Conservation (phyloP, 768 basidiomycete species). For the Coprinopsis sp. region DNA sequence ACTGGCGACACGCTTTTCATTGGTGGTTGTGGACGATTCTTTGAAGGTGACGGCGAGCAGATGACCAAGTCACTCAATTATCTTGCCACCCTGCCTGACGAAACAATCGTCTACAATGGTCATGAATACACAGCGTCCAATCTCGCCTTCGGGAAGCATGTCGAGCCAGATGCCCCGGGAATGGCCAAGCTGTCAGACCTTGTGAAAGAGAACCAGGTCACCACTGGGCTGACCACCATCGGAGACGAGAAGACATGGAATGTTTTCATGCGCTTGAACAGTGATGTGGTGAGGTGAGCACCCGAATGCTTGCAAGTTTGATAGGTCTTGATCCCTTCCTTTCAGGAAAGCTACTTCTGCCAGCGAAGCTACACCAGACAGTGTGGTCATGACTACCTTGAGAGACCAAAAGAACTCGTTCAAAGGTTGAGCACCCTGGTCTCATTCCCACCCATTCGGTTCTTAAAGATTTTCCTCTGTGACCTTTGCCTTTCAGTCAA, state of each 20-base stretch:
- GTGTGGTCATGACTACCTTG: slow-evolving; percentile 66
- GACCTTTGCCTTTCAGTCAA: too few relatives aligned
- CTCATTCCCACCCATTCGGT: too few relatives aligned
- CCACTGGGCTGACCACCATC: slow-evolving; percentile 83
- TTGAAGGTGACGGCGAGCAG: slow-evolving; percentile 75
- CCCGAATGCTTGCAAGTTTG: background rate
- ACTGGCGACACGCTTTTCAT: slow-evolving; percentile 93
- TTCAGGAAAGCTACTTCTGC: slow-evolving; percentile 48
- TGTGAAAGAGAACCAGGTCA: slow-evolving; percentile 53
- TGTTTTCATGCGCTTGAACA: slow-evolving; percentile 82
- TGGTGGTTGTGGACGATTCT: slow-evolving; percentile 90
- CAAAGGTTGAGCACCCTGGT: slow-evolving; percentile 47
- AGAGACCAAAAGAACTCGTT: slow-evolving; percentile 84
- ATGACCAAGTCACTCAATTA: slow-evolving; percentile 77
- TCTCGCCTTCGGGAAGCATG: slow-evolving; percentile 60
- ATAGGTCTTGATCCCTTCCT: background rate
- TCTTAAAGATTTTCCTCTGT: too few relatives aligned
- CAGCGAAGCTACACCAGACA: slow-evolving; percentile 37
- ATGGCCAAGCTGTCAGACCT: slow-evolving; percentile 57
- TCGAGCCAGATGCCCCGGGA: slow-evolving; percentile 58
- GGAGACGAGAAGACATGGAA: slow-evolving; percentile 95
- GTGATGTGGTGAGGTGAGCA: slow-evolving; percentile 58
- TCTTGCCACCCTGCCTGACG: slow-evolving; percentile 69
- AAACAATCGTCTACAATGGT: slow-evolving; percentile 81
- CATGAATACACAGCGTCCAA: slow-evolving; percentile 88